Percentiles rank a stretch among this genome's conserved stretches.
These are phyloP conservation scores for Hydnomerulius pinastri DNA, from an alignment of 768 basidiomycete genomes.

Conservation along the genomic window DNA sequence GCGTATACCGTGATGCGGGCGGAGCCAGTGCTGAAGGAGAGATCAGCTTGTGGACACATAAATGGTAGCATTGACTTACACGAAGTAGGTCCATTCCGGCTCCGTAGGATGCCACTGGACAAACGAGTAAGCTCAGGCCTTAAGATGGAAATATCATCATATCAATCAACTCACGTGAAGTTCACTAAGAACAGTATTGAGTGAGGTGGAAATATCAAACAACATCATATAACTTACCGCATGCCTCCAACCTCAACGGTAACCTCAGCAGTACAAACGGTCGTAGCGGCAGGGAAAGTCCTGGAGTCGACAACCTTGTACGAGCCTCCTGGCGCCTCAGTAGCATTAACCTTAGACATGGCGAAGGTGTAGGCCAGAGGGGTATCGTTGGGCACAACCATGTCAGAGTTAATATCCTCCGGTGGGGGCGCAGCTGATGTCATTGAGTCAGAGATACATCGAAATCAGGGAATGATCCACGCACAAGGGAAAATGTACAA, in stretches of 20 bases:
- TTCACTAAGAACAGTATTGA: slow-evolving; percentile 32
- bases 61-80: slow-evolving; percentile 25
- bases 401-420: slow-evolving; percentile 41
- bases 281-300: slow-evolving; percentile 53
- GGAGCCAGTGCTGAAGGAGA: slow-evolving; percentile 33
- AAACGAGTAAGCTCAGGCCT: neutral
- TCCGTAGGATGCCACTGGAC: slow-evolving; percentile 53
- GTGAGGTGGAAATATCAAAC: neutral
- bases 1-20: slow-evolving; percentile 48
- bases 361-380: slow-evolving; percentile 56
- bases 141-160: neutral
- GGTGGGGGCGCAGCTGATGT: slow-evolving; percentile 43
- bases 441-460: neutral
- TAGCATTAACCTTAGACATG: slow-evolving; percentile 48
- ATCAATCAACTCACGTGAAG: slow-evolving; percentile 40
- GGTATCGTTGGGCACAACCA: slow-evolving; percentile 50
- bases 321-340: slow-evolving; percentile 51
- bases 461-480: neutral
- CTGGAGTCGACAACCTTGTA: slow-evolving; percentile 61
- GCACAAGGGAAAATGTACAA: slow-evolving; percentile 57
- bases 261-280: slow-evolving; percentile 59
- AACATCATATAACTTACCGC: slow-evolving; percentile 41
- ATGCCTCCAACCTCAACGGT: slow-evolving; percentile 61
- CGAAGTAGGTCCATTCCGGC: slow-evolving; percentile 48
- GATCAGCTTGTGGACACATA: slow-evolving; percentile 2